phyloP scores from a whole-genome alignment of 352 stramenopile species.

The Pythium biforme region DNA sequence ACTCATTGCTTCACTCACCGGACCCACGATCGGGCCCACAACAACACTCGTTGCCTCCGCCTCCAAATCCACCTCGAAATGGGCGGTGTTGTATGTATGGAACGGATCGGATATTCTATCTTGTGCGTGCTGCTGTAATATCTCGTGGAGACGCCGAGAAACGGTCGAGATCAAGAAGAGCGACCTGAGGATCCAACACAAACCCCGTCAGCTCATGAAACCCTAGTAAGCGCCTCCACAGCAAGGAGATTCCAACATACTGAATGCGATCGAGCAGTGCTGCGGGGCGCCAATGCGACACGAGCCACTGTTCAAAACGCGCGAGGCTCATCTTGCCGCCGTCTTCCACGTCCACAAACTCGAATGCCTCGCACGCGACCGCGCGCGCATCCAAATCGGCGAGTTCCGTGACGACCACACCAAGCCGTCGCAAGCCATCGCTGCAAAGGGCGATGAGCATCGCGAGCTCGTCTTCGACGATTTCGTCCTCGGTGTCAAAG shows the following conservation, averaged over 20 bases:
- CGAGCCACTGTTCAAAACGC: conserved; percentile 62
- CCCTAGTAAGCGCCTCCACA: background rate
- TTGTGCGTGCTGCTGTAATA: conserved; percentile 25
- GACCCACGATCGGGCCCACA: conserved; percentile 40
- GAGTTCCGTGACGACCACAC: conserved; percentile 27
- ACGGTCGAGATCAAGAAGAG: conserved; percentile 43
- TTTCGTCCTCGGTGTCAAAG: conserved; percentile 74
- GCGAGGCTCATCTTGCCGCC: conserved; percentile 70
- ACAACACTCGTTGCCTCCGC: conserved; percentile 32
- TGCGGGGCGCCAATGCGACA: conserved; percentile 60
- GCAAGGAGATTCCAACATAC: conserved; percentile 20
- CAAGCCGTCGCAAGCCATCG: conserved; percentile 41
- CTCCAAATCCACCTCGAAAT: conserved; percentile 28
- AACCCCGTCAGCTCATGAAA: background rate
- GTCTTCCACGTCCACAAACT: conserved; percentile 55
- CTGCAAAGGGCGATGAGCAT: conserved; percentile 57
- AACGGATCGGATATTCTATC: conserved; percentile 23
- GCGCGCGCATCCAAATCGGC: conserved; percentile 48
- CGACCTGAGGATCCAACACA: conserved; percentile 28
- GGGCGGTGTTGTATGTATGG: conserved; percentile 31
- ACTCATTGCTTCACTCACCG: conserved; percentile 18
- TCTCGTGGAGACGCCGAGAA: conserved; percentile 33
- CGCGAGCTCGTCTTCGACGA: conserved; percentile 66
- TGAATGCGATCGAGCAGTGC: conserved; percentile 53
- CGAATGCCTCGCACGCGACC: conserved; percentile 69